Evolutionary conservation across 148 eudicot species (phyloP), one percentile per base, ranked within the genome.

Genomic region (Pharnaceum exiguum): DNA sequence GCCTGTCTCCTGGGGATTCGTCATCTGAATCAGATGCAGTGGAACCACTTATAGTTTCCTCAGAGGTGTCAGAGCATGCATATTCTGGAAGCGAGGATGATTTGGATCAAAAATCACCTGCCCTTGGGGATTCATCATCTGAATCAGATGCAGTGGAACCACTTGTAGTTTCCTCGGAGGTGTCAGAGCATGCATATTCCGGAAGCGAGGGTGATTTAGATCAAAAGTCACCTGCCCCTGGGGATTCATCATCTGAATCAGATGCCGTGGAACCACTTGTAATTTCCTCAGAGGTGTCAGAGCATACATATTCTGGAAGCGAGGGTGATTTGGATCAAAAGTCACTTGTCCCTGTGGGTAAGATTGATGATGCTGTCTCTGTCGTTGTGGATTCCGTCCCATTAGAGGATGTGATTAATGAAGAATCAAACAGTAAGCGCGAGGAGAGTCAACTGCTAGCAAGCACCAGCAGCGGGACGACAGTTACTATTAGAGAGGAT

Each of bases 401-500:
- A 17, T 43, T 22, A 27, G 66, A 63, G 52, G 79, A 68, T 9
- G 46, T 31, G 46, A 59, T 51, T 38, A 30, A 35, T 46, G 68
- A 51, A 66, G 54, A 40, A 23, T 21, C 52, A 51, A 35, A 38
- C 10, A 44, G 42, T 57, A 64, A 62, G 68, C 63, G 55, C 56
- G 56, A 54, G 52, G 68, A 59, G 30, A 48, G 55, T 64, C 57
- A 51, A 49, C 36, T 24, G 49, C 68, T 59, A 60, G 47, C 32
- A 46, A 61, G 32, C 29, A 72, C 43, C 59, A 46, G 7, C 47
- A 15, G 46, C 69, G 43, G 60, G 19, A 58, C 46, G 47, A 46
- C 59, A 7, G 62, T 35, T 28, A 60, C 73, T 65, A 59, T 43
- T 24, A 75, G 81, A 55, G 73, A 68, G 64, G 94, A 69, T 49